Evolutionary conservation across 2,329 filamentous ascomycete species (phyloP), one percentile per base, ranked within the genome.

Genomic region (Neonectria sp.): DNA sequence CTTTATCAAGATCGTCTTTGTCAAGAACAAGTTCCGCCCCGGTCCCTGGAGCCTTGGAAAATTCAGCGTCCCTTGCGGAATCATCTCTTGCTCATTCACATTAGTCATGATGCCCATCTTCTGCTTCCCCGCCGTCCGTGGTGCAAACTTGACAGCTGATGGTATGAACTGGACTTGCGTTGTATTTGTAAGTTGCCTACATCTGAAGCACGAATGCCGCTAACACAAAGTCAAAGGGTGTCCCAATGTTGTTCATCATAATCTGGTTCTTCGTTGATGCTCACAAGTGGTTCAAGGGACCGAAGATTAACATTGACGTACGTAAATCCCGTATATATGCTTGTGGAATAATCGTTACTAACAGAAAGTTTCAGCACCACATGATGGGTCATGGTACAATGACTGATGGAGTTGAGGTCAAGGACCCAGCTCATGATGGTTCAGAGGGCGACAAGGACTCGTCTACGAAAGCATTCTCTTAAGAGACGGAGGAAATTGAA

Each of bases 71-170:
- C 65, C 65, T n/a, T 40, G 43, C 13, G 65, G 65, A 6, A 58
- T 68, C 12, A 35, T 40, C 2, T 68, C 65, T 1, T 65, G 61
- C 31, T 7, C 45, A 11, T 68, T 68, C 15, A 48, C 53, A 1
- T 21, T 68, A 29, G 62, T 68, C n/a, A 68, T 68, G 65, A 51
- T 65, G 61, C 65, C 65, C 27, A 68, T 68, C n/a, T 68, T 68
- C 58, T 65, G 65, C 25, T 68, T 68, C 31, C 65, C 65, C 1
- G 56, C 65, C 9, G 48, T 40, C 13, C 46, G 37, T 4, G 65
- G 65, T 0, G 31, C 25, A 4, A 48, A 65, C 29, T 35, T 68
- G 40, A 62, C 56, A 5, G 52, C 65, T 3, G 65, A 65, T 11
- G 65, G 65, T 27, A 68, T 68, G 65, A 65, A 68, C 61, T 68